Base-by-base conservation (phyloP, 257 asterid genomes). In the Craterostigma plantagineum region DNA sequence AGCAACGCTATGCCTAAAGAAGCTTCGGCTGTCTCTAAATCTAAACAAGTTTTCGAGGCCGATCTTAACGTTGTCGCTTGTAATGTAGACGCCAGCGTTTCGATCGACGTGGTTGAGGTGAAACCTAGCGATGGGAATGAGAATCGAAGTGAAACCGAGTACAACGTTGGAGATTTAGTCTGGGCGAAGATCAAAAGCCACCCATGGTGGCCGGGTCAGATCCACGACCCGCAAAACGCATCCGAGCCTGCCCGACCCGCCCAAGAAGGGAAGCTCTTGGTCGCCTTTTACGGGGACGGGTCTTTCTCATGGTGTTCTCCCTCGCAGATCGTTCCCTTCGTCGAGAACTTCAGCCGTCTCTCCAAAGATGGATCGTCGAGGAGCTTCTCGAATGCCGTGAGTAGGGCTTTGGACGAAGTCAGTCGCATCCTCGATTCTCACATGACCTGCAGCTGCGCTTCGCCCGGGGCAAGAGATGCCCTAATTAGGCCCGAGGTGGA, bases 171-270 rank as follows among this genome's bases (percentile, higher is more conserved):
- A 33, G 98, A 90, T 47, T 56, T 82, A 14, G 95, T 90, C 3
- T 90, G 98, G 98, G 92, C 77, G 2, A 82, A 82, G 64, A 60
- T 79, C 8, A 82, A 57, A 64, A 56, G 72, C 43, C 85, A 82
- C 52, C 91, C 92, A 0, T 82, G 95, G 95, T 90, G 92, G 92
- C 98, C 98, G 0, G 95, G 92, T 2, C 83, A 75, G 59, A 52
- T 90, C 17, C 75, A 75, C 40, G 86, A 82, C 45, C 48, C 74
- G 9, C 51, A 45, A 0, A 59, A 75, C 56, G 98, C 92, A 23
- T 76, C 98, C 0, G 72, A 66, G 1, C 43, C 57, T 38, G 16
- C 47, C 41, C 72, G 65, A 55, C 65, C 54, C 49, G 60, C 49
- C 30, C 71, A 46, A 42, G 71, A 58, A 43, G 83, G 64, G 13